Conservation (phyloP, 2,329 filamentous ascomycete genomes). For the Phyllosticta citriasiana region DNA sequence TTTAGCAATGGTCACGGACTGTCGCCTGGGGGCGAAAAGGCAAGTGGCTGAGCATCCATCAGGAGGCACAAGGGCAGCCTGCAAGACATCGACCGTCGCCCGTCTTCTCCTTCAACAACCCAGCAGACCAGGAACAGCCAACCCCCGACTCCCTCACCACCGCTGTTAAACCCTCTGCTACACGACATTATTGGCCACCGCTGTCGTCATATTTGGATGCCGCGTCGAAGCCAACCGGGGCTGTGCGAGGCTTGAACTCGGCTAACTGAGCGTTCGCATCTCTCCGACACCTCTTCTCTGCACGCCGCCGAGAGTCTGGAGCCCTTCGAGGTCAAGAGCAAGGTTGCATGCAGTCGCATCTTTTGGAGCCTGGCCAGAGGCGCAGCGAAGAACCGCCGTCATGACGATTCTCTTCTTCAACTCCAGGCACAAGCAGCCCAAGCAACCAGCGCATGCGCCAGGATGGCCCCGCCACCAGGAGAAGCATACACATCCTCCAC, state of each 20-base stretch:
- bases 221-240: slow-evolving; percentile 3
- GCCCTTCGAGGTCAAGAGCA: background rate
- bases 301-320: background rate
- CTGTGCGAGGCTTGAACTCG: slow-evolving; percentile 7
- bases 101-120: background rate
- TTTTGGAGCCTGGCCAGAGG: background rate
- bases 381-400: background rate
- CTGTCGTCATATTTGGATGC: slow-evolving; percentile 2
- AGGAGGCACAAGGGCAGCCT: background rate
- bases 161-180: background rate
- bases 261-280: slow-evolving; percentile 2
- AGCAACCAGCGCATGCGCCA: slow-evolving; percentile 6
- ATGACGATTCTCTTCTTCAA: slow-evolving; percentile 4
- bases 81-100: background rate
- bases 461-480: background rate
- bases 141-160: background rate
- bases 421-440: slow-evolving; percentile 5
- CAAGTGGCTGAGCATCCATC: background rate
- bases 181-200: background rate
- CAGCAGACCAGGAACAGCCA: background rate
- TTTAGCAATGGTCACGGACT: too few species aligned
- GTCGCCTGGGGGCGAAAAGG: too few species aligned
- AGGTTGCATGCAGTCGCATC: background rate
- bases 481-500: background rate
- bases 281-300: background rate